Percentiles rank a stretch among this genome's conserved stretches.
These are phyloP conservation scores for Amaranthus palmeri DNA, from an alignment of 148 eudicot genomes.

Conservation along the genomic window DNA sequence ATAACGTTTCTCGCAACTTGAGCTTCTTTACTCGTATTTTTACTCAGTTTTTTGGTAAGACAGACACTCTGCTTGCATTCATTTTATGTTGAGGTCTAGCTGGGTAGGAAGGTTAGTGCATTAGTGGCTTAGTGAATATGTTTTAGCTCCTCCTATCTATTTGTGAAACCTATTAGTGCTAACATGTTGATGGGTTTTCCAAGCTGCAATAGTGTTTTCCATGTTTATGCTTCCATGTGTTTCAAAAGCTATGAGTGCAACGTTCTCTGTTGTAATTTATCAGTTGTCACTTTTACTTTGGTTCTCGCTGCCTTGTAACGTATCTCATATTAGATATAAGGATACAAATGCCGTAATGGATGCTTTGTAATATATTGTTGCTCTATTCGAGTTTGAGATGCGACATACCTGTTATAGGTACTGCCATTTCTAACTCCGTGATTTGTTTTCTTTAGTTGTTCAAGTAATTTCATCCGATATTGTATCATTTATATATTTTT, in stretches of 20 bases:
- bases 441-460: too few relatives aligned
- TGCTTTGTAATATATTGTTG: not conserved
- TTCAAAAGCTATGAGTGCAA: not conserved
- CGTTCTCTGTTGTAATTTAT: not conserved
- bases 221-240: not conserved
- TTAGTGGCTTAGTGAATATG: not conserved
- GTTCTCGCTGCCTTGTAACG: not conserved
- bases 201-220: not conserved
- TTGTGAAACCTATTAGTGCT: not conserved
- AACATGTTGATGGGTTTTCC: not conserved
- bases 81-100: not conserved
- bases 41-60: conserved; percentile 89
- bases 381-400: too few relatives aligned
- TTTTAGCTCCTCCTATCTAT: not conserved
- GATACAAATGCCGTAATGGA: not conserved
- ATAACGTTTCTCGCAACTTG: conserved; percentile 75
- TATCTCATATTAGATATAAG: not conserved
- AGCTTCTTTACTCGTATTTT: conserved; percentile 93
- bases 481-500: too few relatives aligned
- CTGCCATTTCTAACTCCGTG: too few relatives aligned
- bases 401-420: too few relatives aligned
- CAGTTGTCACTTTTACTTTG: not conserved
- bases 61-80: not conserved
- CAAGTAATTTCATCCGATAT: too few relatives aligned
- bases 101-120: not conserved